Evolutionary conservation across 345 rosid species (phyloP).

Genomic region (Angophora floribunda): DNA sequence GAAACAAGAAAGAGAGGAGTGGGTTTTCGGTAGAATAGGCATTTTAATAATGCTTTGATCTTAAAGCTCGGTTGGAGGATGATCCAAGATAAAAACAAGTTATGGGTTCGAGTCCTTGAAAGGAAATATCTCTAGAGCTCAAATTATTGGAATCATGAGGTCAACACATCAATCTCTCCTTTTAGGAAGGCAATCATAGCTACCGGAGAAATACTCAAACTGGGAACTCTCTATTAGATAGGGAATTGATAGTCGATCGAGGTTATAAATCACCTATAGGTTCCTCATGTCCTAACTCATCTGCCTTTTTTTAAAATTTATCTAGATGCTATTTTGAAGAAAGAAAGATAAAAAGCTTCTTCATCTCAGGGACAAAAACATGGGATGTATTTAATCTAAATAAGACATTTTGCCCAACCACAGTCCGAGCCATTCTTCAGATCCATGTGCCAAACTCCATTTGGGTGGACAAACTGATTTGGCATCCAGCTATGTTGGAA

Average conservation of each 20-base stretch:
- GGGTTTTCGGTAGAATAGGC: background rate
- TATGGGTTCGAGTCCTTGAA: background rate
- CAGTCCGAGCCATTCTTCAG: background rate
- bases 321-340: background rate
- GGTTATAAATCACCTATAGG: background rate
- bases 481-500: background rate
- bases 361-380: background rate
- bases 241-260: too few relatives aligned
- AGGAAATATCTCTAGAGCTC: background rate
- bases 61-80: too few relatives aligned
- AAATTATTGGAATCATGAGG: background rate
- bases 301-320: too few relatives aligned
- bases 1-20: background rate
- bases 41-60: too few relatives aligned
- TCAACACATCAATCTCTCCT: background rate
- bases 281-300: background rate
- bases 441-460: background rate
- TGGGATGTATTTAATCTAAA: background rate
- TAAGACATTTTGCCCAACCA: background rate
- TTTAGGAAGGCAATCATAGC: background rate
- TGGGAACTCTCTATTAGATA: too few relatives aligned
- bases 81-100: background rate
- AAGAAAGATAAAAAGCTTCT: background rate
- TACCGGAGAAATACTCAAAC: background rate
- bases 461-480: background rate